Percentiles rank a stretch among this genome's conserved stretches.
These are phyloP conservation scores for Colletotrichum sp. DNA, from an alignment of 2,329 filamentous ascomycete genomes.

Conservation along the genomic window DNA sequence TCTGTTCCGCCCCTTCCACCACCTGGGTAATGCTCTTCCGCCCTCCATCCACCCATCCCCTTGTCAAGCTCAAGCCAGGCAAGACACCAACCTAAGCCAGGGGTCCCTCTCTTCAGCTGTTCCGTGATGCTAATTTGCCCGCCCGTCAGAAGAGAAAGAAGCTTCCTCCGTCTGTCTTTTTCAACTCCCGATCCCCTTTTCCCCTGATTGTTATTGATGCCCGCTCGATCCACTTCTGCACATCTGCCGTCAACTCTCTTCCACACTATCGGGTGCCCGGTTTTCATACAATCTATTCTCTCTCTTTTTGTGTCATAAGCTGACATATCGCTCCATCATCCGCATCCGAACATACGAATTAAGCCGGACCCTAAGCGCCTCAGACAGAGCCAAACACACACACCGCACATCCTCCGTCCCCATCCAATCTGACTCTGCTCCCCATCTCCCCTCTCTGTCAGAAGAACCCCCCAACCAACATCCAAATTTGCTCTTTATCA, in stretches of 20 bases:
- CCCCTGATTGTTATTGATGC: not conserved
- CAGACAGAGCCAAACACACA: not conserved
- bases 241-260: not conserved
- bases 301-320: not conserved
- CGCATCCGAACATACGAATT: not conserved
- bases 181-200: not conserved
- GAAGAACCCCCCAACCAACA: not conserved
- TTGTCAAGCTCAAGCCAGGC: not conserved
- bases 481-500: not conserved
- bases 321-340: not conserved
- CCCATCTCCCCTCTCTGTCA: not conserved
- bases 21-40: not conserved
- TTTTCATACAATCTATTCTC: not conserved
- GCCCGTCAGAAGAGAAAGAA: not conserved
- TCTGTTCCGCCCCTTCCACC: not conserved
- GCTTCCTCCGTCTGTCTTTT: not conserved
- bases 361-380: not conserved
- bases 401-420: not conserved
- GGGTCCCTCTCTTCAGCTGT: not conserved
- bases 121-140: not conserved
- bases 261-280: not conserved
- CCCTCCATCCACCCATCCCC: not conserved
- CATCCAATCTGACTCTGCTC: not conserved
- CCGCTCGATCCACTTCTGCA: slow-evolving; percentile 1
- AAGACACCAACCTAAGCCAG: not conserved